These are phyloP conservation scores for Podila epicladia DNA, from an alignment of 192 early-diverging fungal genomes.

Conservation along the genomic window DNA sequence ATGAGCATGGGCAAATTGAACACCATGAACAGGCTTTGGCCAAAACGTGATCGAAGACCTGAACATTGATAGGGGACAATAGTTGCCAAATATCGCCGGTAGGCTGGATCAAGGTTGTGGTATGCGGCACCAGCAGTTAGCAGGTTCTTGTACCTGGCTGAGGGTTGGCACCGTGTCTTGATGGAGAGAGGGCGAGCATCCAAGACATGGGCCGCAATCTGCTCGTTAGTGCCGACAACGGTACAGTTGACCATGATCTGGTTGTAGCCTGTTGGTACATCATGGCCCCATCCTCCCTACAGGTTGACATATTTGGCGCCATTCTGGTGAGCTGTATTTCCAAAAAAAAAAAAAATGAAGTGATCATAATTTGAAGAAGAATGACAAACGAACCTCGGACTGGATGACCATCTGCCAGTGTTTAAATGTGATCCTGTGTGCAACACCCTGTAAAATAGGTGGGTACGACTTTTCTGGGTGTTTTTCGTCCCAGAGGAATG, in stretches of 20 bases:
- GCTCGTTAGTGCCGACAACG: not conserved
- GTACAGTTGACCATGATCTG: conserved; percentile 40
- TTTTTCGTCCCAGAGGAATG: conserved; percentile 37
- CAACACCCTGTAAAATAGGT: conserved; percentile 43
- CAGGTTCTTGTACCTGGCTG: conserved; percentile 38
- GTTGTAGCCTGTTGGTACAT: conserved; percentile 49
- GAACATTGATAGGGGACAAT: conserved; percentile 32
- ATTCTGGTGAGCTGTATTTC: conserved; percentile 6
- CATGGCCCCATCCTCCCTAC: conserved; percentile 43
- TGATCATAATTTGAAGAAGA: conserved; percentile 27
- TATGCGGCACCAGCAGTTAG: conserved; percentile 35
- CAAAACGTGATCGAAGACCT: conserved; percentile 16
- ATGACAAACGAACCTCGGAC: conserved; percentile 9
- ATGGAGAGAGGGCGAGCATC: conserved; percentile 25
- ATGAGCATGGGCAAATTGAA: conserved; percentile 16
- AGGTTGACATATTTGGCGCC: too few relatives aligned
- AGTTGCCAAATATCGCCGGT: conserved; percentile 30
- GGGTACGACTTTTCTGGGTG: conserved; percentile 32
- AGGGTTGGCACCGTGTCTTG: conserved; percentile 30
- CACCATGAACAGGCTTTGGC: conserved; percentile 7
- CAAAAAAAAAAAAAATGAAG: conserved; percentile 34
- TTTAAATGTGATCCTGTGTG: conserved; percentile 28
- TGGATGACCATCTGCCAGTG: conserved; percentile 43
- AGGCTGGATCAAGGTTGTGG: conserved; percentile 30
- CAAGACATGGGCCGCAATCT: conserved; percentile 22